A percentile compares a stretch with the other conserved stretches of the same genome.
Evolutionary conservation across 2,329 filamentous ascomycete species (phyloP).

Genomic region (Colletotrichum sp.): DNA sequence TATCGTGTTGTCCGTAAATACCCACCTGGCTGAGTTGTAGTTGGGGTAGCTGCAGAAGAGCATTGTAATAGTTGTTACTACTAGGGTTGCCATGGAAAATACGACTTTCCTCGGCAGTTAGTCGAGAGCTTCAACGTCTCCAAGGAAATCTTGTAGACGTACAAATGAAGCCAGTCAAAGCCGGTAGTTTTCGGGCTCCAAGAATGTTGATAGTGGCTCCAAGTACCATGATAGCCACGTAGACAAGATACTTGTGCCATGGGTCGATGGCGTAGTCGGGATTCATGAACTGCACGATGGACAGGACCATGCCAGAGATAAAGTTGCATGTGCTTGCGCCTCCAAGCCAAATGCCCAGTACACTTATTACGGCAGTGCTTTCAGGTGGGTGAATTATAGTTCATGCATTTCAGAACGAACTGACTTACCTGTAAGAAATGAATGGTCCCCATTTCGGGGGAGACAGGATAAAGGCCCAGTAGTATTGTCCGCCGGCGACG

Average conservation of each 20-base stretch:
- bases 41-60: not conserved
- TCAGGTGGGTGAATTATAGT: not conserved
- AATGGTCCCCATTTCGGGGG: slow-evolving; percentile 24
- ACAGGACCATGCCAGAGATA: slow-evolving; percentile 24
- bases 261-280: not conserved
- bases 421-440: slow-evolving; percentile 11
- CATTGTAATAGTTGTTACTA: not conserved
- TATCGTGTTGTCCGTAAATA: not conserved
- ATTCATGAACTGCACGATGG: slow-evolving; percentile 20
- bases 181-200: not conserved
- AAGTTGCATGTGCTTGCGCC: slow-evolving; percentile 23
- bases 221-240: not conserved
- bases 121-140: not conserved
- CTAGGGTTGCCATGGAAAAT: not conserved
- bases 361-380: not conserved
- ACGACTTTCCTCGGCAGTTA: not conserved
- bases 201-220: not conserved
- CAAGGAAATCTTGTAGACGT: not conserved
- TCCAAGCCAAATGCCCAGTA: not conserved
- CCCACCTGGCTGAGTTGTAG: not conserved
- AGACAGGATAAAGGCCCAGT: slow-evolving; percentile 30
- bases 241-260: not conserved
- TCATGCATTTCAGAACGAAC: not conserved
- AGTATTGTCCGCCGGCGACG: slow-evolving; percentile 31
- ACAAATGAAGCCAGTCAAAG: not conserved